phyloP scores from a whole-genome alignment of 2,329 filamentous ascomycete genomes.

The Cladophialophora immunda region DNA sequence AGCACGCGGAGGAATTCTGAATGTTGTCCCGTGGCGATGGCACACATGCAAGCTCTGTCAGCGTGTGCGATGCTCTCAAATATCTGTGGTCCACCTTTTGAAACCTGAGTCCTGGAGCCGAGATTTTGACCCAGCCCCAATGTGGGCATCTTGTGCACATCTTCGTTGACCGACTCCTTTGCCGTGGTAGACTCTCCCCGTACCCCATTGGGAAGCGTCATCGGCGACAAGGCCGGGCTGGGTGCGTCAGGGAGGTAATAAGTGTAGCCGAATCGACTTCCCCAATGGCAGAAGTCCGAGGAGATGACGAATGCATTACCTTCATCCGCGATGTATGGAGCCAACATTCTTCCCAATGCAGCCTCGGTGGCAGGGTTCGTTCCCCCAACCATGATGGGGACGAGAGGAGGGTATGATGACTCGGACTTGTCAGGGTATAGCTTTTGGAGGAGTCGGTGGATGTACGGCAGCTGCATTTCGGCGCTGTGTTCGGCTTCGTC shows the following conservation, averaged over 20 bases:
- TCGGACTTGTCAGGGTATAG: slow-evolving; percentile 59
- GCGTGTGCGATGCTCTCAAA: slow-evolving; percentile 84
- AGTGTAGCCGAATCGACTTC: slow-evolving; percentile 80
- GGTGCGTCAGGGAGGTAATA: slow-evolving; percentile 71
- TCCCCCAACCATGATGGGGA: slow-evolving; percentile 86
- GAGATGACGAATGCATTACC: slow-evolving; percentile 84
- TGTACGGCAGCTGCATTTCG: slow-evolving; percentile 95
- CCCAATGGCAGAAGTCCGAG: slow-evolving; percentile 99
- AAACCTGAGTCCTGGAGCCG: slow-evolving; percentile 29
- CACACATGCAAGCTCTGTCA: slow-evolving; percentile 83
- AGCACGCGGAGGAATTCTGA: slow-evolving; percentile 74
- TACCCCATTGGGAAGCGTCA: slow-evolving; percentile 45
- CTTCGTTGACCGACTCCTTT: slow-evolving; percentile 39
- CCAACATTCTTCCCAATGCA: slow-evolving; percentile 73
- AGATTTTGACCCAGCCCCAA: slow-evolving; percentile 37
- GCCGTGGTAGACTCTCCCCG: slow-evolving; percentile 38
- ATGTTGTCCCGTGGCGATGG: slow-evolving; percentile 80
- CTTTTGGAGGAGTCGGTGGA: slow-evolving; percentile 77
- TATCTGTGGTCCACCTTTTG: slow-evolving; percentile 61
- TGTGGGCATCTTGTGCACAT: slow-evolving; percentile 40
- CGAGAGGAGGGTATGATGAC: slow-evolving; percentile 73
- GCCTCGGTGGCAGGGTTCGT: slow-evolving; percentile 73
- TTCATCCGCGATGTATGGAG: slow-evolving; percentile 77
- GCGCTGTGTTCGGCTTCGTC: slow-evolving; percentile 91
- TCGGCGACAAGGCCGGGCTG: slow-evolving; percentile 54